Evolutionary conservation across 1,139 yeast species (phyloP).

Genomic region (Hanseniaspora uvarum): DNA sequence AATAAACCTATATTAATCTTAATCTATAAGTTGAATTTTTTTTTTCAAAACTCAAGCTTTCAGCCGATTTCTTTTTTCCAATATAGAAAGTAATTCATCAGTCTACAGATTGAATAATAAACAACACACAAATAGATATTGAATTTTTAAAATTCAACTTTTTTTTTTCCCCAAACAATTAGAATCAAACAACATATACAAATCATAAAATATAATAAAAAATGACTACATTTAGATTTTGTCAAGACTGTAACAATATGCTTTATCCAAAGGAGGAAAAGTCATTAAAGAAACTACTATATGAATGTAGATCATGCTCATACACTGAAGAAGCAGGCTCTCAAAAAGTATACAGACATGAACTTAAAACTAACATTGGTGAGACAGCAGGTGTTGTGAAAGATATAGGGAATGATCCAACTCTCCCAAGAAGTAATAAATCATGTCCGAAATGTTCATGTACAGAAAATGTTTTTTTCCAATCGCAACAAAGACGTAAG

Average conservation of each 20-base stretch:
- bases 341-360: conserved; percentile 85
- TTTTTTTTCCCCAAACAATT: neutral
- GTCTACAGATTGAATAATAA: neutral
- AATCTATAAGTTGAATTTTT: neutral
- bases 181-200: neutral
- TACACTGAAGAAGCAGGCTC: conserved; percentile 87
- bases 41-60: neutral
- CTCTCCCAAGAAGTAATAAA: conserved; percentile 86
- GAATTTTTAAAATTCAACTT: neutral
- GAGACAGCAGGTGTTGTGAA: conserved; percentile 98
- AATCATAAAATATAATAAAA: conserved; percentile 13
- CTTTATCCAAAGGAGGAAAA: conserved; percentile 96
- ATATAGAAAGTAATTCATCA: neutral
- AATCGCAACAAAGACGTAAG: conserved; percentile 84
- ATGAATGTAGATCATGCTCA: conserved; percentile 90
- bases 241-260: conserved; percentile 95
- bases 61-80: neutral
- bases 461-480: conserved; percentile 90
- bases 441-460: conserved; percentile 86
- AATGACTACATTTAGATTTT: conserved; percentile 87
- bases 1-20: neutral
- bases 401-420: conserved; percentile 92
- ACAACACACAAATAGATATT: neutral
- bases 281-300: conserved; percentile 53
- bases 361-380: conserved; percentile 70